Conservation (phyloP, 768 basidiomycete species). For the Coprinopsis sp. region DNA sequence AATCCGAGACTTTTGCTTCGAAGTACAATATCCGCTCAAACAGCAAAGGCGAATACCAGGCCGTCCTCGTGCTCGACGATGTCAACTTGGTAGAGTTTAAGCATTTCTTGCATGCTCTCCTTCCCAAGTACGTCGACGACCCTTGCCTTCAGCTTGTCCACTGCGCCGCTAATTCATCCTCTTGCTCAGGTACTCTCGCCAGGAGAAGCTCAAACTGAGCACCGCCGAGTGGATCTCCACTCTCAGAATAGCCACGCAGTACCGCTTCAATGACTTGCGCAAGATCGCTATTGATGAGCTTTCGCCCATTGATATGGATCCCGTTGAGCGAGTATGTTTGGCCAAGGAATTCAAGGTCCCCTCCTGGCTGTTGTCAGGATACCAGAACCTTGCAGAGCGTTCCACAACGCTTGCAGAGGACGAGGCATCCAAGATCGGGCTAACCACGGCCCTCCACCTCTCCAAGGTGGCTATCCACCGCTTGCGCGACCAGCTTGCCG, state of each 20-base stretch:
- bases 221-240: slow-evolving; percentile 32
- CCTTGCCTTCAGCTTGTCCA: too few relatives aligned
- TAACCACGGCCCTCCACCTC: slow-evolving; percentile 16
- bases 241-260: slow-evolving; percentile 34
- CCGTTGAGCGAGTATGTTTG: slow-evolving; percentile 26
- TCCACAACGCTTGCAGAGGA: slow-evolving; percentile 19
- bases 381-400: slow-evolving; percentile 19
- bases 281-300: slow-evolving; percentile 25
- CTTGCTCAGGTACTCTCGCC: too few relatives aligned
- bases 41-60: too few relatives aligned
- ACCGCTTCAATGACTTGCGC: slow-evolving; percentile 29
- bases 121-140: not conserved
- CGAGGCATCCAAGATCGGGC: slow-evolving; percentile 24
- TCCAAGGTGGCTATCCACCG: not conserved
- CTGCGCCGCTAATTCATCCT: too few relatives aligned
- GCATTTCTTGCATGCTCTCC: slow-evolving; percentile 1
- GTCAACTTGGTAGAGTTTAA: not conserved
- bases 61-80: too few relatives aligned
- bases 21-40: too few relatives aligned
- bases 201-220: not conserved
- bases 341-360: slow-evolving; percentile 29
- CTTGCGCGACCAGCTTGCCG: not conserved
- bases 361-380: slow-evolving; percentile 29
- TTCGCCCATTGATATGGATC: slow-evolving; percentile 11
- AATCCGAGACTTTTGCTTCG: not conserved